These are phyloP conservation scores for Blastocladiella emersonii DNA, from an alignment of 371 early-diverging fungal species.

Conservation along the genomic window DNA sequence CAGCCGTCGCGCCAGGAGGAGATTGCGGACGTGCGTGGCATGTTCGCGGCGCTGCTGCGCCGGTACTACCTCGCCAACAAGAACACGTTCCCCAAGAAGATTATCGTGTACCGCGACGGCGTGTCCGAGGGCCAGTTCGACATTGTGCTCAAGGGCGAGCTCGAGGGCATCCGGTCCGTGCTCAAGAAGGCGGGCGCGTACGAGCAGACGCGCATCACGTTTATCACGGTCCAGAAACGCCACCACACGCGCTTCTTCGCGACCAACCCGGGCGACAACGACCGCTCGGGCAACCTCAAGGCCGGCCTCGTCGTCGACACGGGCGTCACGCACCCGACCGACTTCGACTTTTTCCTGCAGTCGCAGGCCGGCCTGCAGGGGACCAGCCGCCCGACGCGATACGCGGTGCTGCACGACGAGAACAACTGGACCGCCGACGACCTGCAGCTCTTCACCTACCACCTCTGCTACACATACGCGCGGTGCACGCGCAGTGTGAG, in stretches of 20 bases:
- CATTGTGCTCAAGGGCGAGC: constrained; percentile 60
- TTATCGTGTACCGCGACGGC: constrained; percentile 62
- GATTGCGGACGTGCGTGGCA: constrained; percentile 28
- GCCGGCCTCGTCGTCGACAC: constrained; percentile 95
- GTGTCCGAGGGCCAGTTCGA: constrained; percentile 69
- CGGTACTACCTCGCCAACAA: constrained; percentile 18
- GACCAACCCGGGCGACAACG: constrained; percentile 40
- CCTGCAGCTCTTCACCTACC: constrained; percentile 73
- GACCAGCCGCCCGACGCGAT: constrained; percentile 80
- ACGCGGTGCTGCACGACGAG: constrained; percentile 71
- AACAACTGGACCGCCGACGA: constrained; percentile 58
- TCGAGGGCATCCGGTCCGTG: constrained; percentile 60
- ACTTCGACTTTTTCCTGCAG: constrained; percentile 85
- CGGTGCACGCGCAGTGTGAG: constrained; percentile 69
- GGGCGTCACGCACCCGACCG: constrained; percentile 61
- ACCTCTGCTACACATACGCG: constrained; percentile 77
- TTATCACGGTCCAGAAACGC: constrained; percentile 87
- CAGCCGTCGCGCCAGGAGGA: constrained; percentile 21
- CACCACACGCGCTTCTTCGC: constrained; percentile 93
- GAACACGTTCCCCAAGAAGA: constrained; percentile 22
- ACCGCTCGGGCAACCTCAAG: constrained; percentile 51
- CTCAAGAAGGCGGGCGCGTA: constrained; percentile 43
- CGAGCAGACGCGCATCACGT: constrained; percentile 78
- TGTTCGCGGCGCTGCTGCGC: constrained; percentile 28
- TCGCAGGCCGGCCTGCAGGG: constrained; percentile 89